Evolutionary conservation across 2,329 filamentous ascomycete genomes (phyloP).

Genomic region (Raffaelea ambrosiae): DNA sequence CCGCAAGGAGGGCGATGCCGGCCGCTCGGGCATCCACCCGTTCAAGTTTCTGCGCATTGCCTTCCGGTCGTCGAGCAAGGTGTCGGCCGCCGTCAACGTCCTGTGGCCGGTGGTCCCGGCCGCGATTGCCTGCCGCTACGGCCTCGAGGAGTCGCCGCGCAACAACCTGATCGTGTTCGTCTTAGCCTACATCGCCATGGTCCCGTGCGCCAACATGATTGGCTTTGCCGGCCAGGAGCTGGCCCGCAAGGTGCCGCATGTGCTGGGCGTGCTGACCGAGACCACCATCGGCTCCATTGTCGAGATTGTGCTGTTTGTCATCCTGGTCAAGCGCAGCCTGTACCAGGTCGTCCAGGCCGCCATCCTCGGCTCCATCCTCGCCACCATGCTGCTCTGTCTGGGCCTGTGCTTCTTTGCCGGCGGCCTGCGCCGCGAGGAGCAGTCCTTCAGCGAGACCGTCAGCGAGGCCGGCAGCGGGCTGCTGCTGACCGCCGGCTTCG

Average conservation of each 20-base stretch:
- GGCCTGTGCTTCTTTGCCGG: constrained; percentile 74
- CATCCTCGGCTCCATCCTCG: constrained; percentile 74
- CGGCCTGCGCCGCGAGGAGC: constrained; percentile 58
- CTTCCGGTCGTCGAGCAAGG: constrained; percentile 53
- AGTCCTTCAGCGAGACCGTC: constrained; percentile 65
- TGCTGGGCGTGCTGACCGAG: constrained; percentile 54
- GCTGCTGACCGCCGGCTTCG: constrained; percentile 59
- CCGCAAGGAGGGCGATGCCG: constrained; percentile 51
- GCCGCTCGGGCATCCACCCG: constrained; percentile 56
- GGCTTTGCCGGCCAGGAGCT: constrained; percentile 67
- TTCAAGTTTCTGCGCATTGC: constrained; percentile 54
- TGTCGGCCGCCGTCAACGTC: constrained; percentile 58
- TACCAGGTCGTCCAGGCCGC: constrained; percentile 74
- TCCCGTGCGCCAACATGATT: constrained; percentile 66
- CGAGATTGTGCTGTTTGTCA: constrained; percentile 76
- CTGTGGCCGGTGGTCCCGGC: constrained; percentile 69
- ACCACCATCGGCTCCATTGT: constrained; percentile 64
- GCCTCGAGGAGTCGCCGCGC: constrained; percentile 17
- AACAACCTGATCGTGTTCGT: constrained; percentile 57
- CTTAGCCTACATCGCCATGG: constrained; percentile 68
- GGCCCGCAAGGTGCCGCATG: constrained; percentile 66
- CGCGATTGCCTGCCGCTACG: constrained; percentile 54
- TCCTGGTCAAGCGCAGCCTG: constrained; percentile 47
- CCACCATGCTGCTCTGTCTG: constrained; percentile 72
- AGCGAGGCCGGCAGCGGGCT: constrained; percentile 73